Evolutionary conservation across 2,329 filamentous ascomycete species (phyloP).

Genomic region (Pseudocercospora ulei): DNA sequence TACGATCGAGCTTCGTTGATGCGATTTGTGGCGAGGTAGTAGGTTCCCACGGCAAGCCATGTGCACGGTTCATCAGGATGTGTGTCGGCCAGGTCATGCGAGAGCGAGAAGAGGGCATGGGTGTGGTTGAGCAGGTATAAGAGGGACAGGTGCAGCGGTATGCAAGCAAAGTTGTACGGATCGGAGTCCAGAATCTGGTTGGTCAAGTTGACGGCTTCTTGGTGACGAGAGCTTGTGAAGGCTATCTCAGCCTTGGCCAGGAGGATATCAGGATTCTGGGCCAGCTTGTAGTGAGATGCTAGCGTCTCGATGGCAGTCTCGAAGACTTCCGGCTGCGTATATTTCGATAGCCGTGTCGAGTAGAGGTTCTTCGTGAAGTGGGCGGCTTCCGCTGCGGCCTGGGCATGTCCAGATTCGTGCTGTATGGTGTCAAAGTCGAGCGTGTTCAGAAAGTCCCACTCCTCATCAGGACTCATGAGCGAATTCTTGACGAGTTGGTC

Average conservation of each 20-base stretch:
- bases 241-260: slow-evolving; percentile 81
- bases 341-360: slow-evolving; percentile 89
- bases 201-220: slow-evolving; percentile 74
- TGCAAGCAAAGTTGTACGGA: slow-evolving; percentile 78
- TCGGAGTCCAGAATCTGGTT: slow-evolving; percentile 71
- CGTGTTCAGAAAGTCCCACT: slow-evolving; percentile 78
- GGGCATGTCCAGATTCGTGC: slow-evolving; percentile 50
- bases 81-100: slow-evolving; percentile 84
- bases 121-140: slow-evolving; percentile 78
- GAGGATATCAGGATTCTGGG: slow-evolving; percentile 77
- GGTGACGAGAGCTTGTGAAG: slow-evolving; percentile 90
- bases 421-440: slow-evolving; percentile 80
- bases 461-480: slow-evolving; percentile 77
- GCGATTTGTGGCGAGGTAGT: slow-evolving; percentile 81
- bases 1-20: slow-evolving; percentile 89
- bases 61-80: slow-evolving; percentile 85
- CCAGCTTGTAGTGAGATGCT: slow-evolving; percentile 84
- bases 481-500: slow-evolving; percentile 96
- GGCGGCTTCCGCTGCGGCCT: slow-evolving; percentile 69
- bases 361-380: slow-evolving; percentile 95
- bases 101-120: slow-evolving; percentile 80
- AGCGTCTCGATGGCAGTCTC: slow-evolving; percentile 79
- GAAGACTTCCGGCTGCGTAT: slow-evolving; percentile 75
- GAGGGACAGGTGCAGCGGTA: slow-evolving; percentile 84
- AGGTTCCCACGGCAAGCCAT: slow-evolving; percentile 89